Evolutionary conservation across 352 stramenopile genomes (phyloP).

Genomic region (Globisporangium alternatum): DNA sequence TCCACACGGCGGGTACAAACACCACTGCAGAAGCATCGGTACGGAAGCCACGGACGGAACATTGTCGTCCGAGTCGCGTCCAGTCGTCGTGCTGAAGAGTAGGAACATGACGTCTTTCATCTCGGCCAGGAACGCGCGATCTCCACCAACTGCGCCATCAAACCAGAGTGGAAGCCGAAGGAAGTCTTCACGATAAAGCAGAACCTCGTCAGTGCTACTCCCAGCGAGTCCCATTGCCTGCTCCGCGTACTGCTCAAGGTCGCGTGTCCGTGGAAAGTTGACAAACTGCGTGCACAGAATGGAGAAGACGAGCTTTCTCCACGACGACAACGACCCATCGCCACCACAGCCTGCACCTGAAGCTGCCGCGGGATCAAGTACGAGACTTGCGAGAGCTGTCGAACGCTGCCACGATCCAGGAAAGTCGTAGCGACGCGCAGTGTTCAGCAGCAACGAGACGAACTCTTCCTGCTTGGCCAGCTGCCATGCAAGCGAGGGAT

Average conservation of each 20-base stretch:
- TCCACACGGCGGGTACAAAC: constrained; percentile 25
- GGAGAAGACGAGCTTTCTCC: constrained; percentile 40
- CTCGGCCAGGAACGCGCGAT: constrained; percentile 1
- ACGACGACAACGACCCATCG: constrained; percentile 19
- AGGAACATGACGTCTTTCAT: constrained; percentile 35
- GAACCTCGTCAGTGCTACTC: constrained; percentile 1
- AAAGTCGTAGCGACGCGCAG: constrained; percentile 29
- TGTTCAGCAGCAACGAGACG: constrained; percentile 32
- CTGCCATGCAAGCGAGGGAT: background rate
- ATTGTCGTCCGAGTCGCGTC: background rate
- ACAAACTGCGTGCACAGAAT: constrained; percentile 38
- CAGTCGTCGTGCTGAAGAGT: constrained; percentile 24
- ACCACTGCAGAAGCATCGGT: constrained; percentile 42
- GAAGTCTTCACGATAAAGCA: constrained; percentile 27
- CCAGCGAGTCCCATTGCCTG: background rate
- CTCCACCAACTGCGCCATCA: constrained; percentile 12
- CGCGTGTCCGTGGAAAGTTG: constrained; percentile 25
- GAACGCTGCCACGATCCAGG: constrained; percentile 34
- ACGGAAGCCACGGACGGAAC: constrained; percentile 14
- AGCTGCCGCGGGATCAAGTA: constrained; percentile 9
- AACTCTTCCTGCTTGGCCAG: constrained; percentile 30
- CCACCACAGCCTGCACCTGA: constrained; percentile 12
- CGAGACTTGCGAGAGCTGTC: constrained; percentile 30
- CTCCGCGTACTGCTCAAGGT: constrained; percentile 20
- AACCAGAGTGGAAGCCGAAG: constrained; percentile 42